Evolutionary conservation across 257 asterid species (phyloP).

Genomic region (Solanum stenotomum): DNA sequence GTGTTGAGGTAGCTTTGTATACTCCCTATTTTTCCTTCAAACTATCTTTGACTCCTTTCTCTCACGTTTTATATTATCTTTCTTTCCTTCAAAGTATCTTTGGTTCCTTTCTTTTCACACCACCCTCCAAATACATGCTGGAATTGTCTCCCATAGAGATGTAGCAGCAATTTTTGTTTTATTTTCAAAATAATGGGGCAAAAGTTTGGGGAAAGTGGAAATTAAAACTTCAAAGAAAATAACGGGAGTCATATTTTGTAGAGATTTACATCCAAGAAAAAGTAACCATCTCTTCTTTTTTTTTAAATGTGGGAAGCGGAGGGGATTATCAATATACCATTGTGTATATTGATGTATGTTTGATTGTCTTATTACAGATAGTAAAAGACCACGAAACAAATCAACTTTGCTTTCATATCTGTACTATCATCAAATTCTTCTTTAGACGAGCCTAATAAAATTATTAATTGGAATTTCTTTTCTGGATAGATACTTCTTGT

Average conservation of each 20-base stretch:
- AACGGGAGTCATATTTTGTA: not conserved
- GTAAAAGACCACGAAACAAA: not conserved
- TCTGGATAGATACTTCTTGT: not conserved
- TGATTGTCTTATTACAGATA: not conserved
- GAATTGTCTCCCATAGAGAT: not conserved
- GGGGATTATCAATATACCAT: not conserved
- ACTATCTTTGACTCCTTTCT: not conserved
- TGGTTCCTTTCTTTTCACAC: not conserved
- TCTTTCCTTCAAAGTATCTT: not conserved
- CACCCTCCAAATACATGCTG: not conserved
- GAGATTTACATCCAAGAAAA: not conserved
- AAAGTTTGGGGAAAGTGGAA: not conserved
- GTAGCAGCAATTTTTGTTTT: not conserved
- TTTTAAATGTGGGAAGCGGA: not conserved
- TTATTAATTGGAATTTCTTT: not conserved
- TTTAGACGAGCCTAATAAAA: not conserved
- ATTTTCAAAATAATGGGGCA: not conserved
- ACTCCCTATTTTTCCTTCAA: not conserved
- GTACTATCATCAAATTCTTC: not conserved
- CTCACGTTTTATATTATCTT: not conserved
- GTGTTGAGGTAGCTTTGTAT: not conserved
- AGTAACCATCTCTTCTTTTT: not conserved
- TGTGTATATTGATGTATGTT: not conserved
- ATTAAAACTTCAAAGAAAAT: not conserved
- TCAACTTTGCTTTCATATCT: not conserved